Base-by-base conservation (phyloP, 495 filamentous ascomycete species). In the Trichoderma erinaceum region DNA sequence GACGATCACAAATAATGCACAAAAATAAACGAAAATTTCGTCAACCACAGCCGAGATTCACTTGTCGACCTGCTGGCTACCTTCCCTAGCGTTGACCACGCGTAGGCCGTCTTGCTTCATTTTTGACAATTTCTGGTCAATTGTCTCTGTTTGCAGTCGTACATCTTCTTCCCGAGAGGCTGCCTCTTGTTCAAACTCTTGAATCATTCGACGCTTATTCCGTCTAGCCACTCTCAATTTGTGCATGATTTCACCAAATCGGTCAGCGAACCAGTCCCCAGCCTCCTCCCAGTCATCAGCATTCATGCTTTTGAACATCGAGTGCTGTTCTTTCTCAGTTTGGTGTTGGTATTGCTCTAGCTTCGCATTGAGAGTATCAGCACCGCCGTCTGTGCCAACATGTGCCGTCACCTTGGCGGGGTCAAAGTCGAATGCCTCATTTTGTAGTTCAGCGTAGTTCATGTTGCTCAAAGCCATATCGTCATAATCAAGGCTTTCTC, bases 261-360 rank as follows among this genome's bases (percentile, higher is more conserved):
- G 84, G 4, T 87, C 85, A 16, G 94, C 78, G 50, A 97, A 86
- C 81, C 90, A 88, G 69, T 97, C 91, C 10, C 92, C 92, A 16
- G 88, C 86, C 63, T 89, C 82, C 74, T 97, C 92, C 89, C 92
- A 95, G 74, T 94, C 89, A 32, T 84, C 79, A 27, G 91, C 82
- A 3, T 84, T 73, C 73, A 96, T 79, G 6, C 82, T 82, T 12
- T 82, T 77, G 70, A 93, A 87, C 75, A 92, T 91, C 2, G 79
- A 75, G 63, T 79, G 78, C 68, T 91, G 89, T 21, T 85, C 81
- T 23, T 79, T 41, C 75, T 78, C 64, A 27, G 75, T 70, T 67
- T 79, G 70, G 67, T 38, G 50, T 64, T 73, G 68, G 70, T 81
- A 80, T 66, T 84, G 72, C 44, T 76, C 70, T 5, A 89, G 71